These are phyloP conservation scores for Miscanthus sacchariflorus DNA, from an alignment of 202 grass and related monocot genomes.

Conservation along the genomic window DNA sequence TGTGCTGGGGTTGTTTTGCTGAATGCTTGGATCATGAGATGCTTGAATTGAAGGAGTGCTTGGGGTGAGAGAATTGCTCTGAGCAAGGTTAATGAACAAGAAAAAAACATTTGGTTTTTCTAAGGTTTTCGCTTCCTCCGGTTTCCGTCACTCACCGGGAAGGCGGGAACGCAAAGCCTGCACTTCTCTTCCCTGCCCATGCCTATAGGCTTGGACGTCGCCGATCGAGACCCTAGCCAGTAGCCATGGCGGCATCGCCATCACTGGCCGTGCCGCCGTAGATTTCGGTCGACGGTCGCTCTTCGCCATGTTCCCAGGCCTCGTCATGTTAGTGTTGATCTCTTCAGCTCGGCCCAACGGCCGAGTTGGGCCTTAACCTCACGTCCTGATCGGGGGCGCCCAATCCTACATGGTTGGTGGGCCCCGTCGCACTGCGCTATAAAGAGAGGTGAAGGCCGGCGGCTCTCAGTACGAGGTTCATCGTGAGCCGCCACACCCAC, in stretches of 20 bases:
- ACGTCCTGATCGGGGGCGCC: no score
- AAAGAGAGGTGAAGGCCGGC: no score
- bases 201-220: neutral
- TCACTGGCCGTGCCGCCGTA: neutral
- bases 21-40: neutral
- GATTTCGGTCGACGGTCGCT: slow-evolving; percentile 5
- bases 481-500: no score
- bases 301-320: neutral
- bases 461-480: no score
- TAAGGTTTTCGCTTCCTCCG: neutral
- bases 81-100: neutral
- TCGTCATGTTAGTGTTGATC: neutral
- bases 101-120: neutral
- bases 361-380: no score
- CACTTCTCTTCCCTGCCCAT: neutral
- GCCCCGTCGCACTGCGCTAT: no score
- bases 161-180: neutral
- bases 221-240: slow-evolving; percentile 2
- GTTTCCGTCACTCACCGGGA: neutral
- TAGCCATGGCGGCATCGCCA: neutral
- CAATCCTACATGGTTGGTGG: no score
- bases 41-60: neutral
- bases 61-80: neutral
- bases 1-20: neutral
- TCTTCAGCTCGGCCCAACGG: no score